Evolutionary conservation across 257 asterid genomes (phyloP).

Genomic region (Fraxinus pennsylvanica): DNA sequence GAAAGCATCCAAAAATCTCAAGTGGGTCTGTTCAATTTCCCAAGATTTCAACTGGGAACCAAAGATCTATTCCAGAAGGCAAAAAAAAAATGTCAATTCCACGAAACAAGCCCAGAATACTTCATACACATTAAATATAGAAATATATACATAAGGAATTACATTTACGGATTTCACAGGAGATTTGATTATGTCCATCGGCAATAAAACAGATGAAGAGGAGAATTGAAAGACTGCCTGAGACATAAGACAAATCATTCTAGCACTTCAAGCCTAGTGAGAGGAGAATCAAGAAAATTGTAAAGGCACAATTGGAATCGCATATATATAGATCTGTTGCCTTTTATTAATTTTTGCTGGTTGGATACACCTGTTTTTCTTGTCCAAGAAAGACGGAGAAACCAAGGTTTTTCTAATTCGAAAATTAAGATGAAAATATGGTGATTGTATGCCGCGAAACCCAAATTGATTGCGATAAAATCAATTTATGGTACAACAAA

Average conservation of each 20-base stretch:
- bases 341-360: background rate
- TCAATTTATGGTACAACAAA: conserved; percentile 10
- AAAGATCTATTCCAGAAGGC: conserved; percentile 36
- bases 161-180: conserved; percentile 38
- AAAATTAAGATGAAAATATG: background rate
- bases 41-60: conserved; percentile 42
- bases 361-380: conserved; percentile 31
- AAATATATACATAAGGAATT: background rate
- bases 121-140: background rate
- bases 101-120: conserved; percentile 17
- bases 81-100: conserved; percentile 13
- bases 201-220: conserved; percentile 27
- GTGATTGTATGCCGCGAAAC: background rate
- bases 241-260: conserved; percentile 33
- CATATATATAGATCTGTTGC: background rate
- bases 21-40: conserved; percentile 48
- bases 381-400: conserved; percentile 52
- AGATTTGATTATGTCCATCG: conserved; percentile 28
- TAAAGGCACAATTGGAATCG: background rate
- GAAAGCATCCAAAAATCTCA: conserved; percentile 36
- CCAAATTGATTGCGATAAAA: background rate
- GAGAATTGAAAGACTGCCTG: conserved; percentile 32
- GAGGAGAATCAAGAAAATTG: conserved; percentile 15
- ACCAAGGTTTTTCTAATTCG: conserved; percentile 26
- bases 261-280: conserved; percentile 5